Evolutionary conservation across 805 yeast genomes (phyloP), one percentile per base, ranked within the genome.

Genomic region (Metschnikowia amazonensis): DNA sequence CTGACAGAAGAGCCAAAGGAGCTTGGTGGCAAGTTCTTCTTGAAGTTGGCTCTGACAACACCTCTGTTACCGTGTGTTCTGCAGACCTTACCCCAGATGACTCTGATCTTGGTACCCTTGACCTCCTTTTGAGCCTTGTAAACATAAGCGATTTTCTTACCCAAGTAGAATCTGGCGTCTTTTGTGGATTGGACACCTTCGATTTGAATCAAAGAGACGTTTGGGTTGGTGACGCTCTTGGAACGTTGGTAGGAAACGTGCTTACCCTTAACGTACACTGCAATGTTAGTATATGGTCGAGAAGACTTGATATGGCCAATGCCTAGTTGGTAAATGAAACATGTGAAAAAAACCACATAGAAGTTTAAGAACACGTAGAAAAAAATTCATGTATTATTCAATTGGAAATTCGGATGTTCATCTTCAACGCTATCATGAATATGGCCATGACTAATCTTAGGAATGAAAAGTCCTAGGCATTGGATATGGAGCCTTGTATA

Each of bases 171-270:
- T 80, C 88, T 86, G 67, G 99, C 97, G 59, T 92, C 99, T 73
- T 87, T 84, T 66, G 96, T 80, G 71, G 78, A 71, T 58, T 84
- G 73, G 66, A 94, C 99, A 77, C 96, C 96, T 81, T 94, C 99
- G 70, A 92, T 85, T 82, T 94, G 87, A 75, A 94, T 80, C 76
- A 94, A 83, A 59, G 99, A 94, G 66, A 87, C 87, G 81, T 88
- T 86, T 76, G 99, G 97, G 95, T 94, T 88, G 85, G 84, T 89
- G 73, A 86, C 88, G 76, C 83, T 83, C 89, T 94, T 94, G 66
- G 97, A 89, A 82, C 99, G 95, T 84, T 94, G 98, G 95, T 92
- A 94, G 67, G 97, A 90, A 72, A 94, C 75, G 86, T 94, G 99
- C 85, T 92, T 94, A 80, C 98, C 99, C 85, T 92, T 94, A 79